Evolutionary conservation across 1,139 yeast genomes (phyloP).

Genomic region (Yamadazyma spencermartinsiae): DNA sequence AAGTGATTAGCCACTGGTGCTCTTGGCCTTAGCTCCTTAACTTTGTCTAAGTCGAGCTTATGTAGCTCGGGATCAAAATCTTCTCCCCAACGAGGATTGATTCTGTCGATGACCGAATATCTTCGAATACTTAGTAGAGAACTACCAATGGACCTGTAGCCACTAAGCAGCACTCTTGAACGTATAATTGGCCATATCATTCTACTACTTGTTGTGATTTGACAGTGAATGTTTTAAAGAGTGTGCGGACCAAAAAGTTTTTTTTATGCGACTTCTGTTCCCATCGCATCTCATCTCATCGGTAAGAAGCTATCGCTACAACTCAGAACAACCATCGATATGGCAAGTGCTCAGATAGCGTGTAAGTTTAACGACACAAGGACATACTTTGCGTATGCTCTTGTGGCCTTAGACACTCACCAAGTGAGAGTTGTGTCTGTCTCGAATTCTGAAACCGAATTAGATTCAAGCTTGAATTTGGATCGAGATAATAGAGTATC

Average conservation of each 20-base stretch:
- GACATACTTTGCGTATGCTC: conserved; percentile 63
- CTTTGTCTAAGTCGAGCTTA: conserved; percentile 5
- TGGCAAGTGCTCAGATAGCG: conserved; percentile 25
- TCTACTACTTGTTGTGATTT: too few species aligned
- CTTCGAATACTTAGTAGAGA: too few species aligned
- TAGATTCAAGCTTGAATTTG: conserved; percentile 47
- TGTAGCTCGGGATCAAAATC: neutral
- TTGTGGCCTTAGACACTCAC: conserved; percentile 73
- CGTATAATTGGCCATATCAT: too few species aligned
- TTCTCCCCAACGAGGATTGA: neutral
- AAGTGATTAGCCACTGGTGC: conserved; percentile 5
- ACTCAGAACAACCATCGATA: neutral
- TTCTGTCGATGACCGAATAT: neutral
- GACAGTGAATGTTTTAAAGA: too few species aligned
- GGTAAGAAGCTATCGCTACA: neutral
- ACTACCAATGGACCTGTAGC: too few species aligned
- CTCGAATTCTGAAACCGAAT: conserved; percentile 30
- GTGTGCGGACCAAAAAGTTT: too few species aligned
- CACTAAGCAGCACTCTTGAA: too few species aligned
- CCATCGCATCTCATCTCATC: neutral
- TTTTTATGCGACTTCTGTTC: too few species aligned
- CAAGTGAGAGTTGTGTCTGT: conserved; percentile 66
- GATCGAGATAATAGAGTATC: conserved; percentile 57
- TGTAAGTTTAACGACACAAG: conserved; percentile 58
- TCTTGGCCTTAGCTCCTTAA: conserved; percentile 4